Conservation (phyloP, 371 early-diverging fungal genomes). For the Actinomucor elegans region DNA sequence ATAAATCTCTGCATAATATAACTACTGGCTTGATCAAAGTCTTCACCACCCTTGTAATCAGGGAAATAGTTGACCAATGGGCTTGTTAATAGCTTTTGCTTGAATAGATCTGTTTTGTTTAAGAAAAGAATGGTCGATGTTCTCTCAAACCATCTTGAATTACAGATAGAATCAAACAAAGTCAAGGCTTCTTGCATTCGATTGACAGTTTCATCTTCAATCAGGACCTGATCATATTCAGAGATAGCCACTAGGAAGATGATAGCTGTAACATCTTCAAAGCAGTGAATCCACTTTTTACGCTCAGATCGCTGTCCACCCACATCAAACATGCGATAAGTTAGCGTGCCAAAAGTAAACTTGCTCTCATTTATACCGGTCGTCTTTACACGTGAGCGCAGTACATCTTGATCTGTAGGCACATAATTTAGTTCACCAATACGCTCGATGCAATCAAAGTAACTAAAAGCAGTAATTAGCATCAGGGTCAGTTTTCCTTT, state of each 20-base stretch:
- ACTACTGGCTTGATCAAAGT: conserved; percentile 26
- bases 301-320: conserved; percentile 94
- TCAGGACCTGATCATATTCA: conserved; percentile 95
- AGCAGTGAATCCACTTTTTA: conserved; percentile 96
- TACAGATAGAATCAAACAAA: conserved; percentile 95
- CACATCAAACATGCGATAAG: conserved; percentile 93
- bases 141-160: conserved; percentile 92
- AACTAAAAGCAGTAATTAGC: conserved; percentile 41
- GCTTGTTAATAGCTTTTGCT: conserved; percentile 80
- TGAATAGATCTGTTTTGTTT: conserved; percentile 97
- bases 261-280: conserved; percentile 95
- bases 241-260: conserved; percentile 93
- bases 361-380: conserved; percentile 89
- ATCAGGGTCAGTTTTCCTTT: conserved; percentile 1
- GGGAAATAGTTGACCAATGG: conserved; percentile 84
- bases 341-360: conserved; percentile 82
- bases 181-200: conserved; percentile 96
- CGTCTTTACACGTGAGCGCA: conserved; percentile 87
- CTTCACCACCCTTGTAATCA: conserved; percentile 56
- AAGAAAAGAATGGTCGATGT: conserved; percentile 95
- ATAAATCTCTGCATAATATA: conserved; percentile 66
- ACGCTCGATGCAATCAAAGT: conserved; percentile 91
- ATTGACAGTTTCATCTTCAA: conserved; percentile 95
- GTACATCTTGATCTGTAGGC: conserved; percentile 90
- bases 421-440: conserved; percentile 76